Conservation (phyloP, 192 early-diverging fungal genomes). For the Coemansia sp. region DNA sequence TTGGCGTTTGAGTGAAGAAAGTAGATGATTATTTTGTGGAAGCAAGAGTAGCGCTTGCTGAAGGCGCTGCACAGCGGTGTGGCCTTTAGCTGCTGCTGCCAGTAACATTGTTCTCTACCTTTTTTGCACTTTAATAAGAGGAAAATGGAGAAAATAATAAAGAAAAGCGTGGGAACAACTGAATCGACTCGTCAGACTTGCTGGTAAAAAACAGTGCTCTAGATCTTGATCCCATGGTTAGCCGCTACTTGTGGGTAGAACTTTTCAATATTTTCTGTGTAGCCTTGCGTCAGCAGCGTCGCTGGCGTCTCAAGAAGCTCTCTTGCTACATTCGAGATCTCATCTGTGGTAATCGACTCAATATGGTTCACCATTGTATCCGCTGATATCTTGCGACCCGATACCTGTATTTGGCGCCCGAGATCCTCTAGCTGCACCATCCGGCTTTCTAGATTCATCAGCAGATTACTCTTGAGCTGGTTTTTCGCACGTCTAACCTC, state of each 20-base stretch:
- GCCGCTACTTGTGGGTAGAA: conserved; percentile 38
- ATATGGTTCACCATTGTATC: conserved; percentile 80
- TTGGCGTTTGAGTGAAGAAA: background rate
- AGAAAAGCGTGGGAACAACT: background rate
- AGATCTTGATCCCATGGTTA: conserved; percentile 35
- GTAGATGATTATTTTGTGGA: background rate
- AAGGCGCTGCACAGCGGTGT: background rate
- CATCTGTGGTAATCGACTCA: conserved; percentile 71
- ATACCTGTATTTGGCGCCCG: conserved; percentile 76
- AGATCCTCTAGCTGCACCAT: conserved; percentile 95
- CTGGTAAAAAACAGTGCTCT: background rate
- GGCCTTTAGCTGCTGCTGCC: background rate
- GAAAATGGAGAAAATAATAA: background rate
- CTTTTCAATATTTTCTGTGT: conserved; percentile 38
- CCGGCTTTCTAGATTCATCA: conserved; percentile 93
- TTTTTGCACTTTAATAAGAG: conserved; percentile 1
- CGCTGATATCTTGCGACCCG: conserved; percentile 74
- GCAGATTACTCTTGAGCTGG: conserved; percentile 86
- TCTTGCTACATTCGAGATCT: conserved; percentile 77
- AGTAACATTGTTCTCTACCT: background rate
- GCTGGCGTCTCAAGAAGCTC: conserved; percentile 62
- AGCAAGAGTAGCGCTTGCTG: background rate
- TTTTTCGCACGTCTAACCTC: conserved; percentile 92
- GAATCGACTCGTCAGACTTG: no score
- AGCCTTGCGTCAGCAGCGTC: conserved; percentile 70